Evolutionary conservation across 306 rosid genomes (phyloP), one percentile per base, ranked within the genome.

Genomic region (Dalbergia oliveri): DNA sequence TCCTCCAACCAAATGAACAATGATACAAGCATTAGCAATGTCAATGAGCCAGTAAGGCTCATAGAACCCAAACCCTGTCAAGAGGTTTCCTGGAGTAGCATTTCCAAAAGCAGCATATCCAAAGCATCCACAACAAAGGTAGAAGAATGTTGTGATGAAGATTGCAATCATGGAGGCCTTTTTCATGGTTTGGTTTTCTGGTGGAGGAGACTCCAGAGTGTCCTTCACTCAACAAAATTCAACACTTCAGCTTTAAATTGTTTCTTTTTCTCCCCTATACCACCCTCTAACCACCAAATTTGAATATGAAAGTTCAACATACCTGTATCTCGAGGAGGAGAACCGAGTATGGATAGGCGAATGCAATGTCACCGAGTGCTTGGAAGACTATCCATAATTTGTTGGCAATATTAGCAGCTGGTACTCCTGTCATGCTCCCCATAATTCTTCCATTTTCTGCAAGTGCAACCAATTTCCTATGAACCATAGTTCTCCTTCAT

Each of bases 41-140:
- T 88, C 92, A 69, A 94, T 5, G 61, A 94, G 97, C 98, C 97
- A 94, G 69, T 26, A 89, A 72, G 94, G 98, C 66, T 92, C 94
- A 16, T 76, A 94, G 66, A 91, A 94, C 0, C 97, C 97, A 64
- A 91, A 88, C 35, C 94, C 98, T 2, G 94, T 88, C 79, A 94
- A 76, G 81, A 94, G 93, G 77, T 94, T 94, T 61, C 98, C 98
- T 0, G 98, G 98, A 4, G 98, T 85, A 19, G 68, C 63, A 76
- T 83, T 69, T 45, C 98, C 98, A 47, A 94, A 94, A 66, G 98
- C 97, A 12, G 98, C 97, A 71, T 92, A 94, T 75, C 98, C 97
- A 43, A 94, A 92, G 87, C 94, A 92, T 68, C 97, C 94, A 62
- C 97, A 94, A 44, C 94, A 92, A 13, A 94, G 89, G 81, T 92